Base-by-base conservation (phyloP, 2,329 filamentous ascomycete genomes). In the Emergomyces orientalis region DNA sequence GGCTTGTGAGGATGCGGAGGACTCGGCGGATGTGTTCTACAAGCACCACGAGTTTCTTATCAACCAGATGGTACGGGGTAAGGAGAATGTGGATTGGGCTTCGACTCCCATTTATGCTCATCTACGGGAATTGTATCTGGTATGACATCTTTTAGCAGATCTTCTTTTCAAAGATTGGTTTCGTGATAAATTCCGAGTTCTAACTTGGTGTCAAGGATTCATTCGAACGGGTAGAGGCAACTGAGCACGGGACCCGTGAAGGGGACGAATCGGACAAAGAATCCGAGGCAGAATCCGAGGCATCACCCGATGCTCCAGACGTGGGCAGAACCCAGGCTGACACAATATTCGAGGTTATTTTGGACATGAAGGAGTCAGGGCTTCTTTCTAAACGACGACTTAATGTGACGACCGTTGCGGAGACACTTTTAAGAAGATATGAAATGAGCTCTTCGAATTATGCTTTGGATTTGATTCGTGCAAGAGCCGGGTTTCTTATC, bases 11-110 rank as follows among this genome's bases (percentile, higher is more conserved):
- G 77, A 77, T 63, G 71, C 73, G 22, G 76, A 80, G 52, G 77
- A 80, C 60, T 77, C 78, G n/a, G 74, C 74, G 30, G 78, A 79
- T 62, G 74, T 76, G 2, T 78, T 81, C 59, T 71, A 78, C 61
- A 76, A 76, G 62, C 77, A 81, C 63, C 74, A 75, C 60, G 66
- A 69, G 45, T 81, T 80, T 64, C 68, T 81, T n/a, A 72, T 81
- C 17, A 75, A 72, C 25, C 75, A 77, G 51, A 81, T 81, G 79
- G 67, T 79, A 22, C 75, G 77, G 64, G 77, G 74, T 3, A 74
- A 76, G 63, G 78, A 80, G 66, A 72, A 72, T 55, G 69, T 80
- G 43, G 71, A 78, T 59, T 81, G 79, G 79, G 71, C 71, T 8
- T 73, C 73, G 43, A 78, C 77, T 9, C 74, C 74, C 64, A 67